Percentiles rank a stretch among this genome's conserved stretches.
Evolutionary conservation across 768 basidiomycete genomes (phyloP).

Genomic region (Fistulinella prunicolor): DNA sequence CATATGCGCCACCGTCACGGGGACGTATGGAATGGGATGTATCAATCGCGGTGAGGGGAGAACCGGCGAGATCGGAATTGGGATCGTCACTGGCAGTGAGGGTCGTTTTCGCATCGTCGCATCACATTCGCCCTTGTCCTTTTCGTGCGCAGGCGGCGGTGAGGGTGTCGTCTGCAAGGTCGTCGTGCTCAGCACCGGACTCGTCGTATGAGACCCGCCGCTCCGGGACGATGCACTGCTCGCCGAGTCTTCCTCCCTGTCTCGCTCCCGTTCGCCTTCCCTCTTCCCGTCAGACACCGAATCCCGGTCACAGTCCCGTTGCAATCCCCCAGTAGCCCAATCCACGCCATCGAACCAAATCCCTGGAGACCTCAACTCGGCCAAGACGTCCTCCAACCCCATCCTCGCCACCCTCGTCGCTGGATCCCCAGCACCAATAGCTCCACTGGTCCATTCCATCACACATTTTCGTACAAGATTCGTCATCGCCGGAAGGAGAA

Average conservation of each 20-base stretch:
- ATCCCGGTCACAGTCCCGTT: slow-evolving; percentile 38
- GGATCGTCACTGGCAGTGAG: slow-evolving; percentile 31
- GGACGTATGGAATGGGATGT: slow-evolving; percentile 68
- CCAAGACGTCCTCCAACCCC: slow-evolving; percentile 58
- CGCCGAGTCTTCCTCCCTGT: slow-evolving; percentile 47
- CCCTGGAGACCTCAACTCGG: slow-evolving; percentile 50
- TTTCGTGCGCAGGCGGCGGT: slow-evolving; percentile 52
- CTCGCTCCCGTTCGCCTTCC: slow-evolving; percentile 34
- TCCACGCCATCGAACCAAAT: slow-evolving; percentile 75
- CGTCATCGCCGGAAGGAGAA: slow-evolving; percentile 62
- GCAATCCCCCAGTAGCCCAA: slow-evolving; percentile 41
- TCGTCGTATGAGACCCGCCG: slow-evolving; percentile 58
- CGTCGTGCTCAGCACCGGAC: slow-evolving; percentile 70
- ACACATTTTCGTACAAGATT: slow-evolving; percentile 67
- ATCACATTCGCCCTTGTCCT: slow-evolving; percentile 31
- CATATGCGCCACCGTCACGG: slow-evolving; percentile 51
- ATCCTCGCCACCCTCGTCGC: slow-evolving; percentile 53
- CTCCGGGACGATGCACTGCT: slow-evolving; percentile 47
- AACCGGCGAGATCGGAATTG: slow-evolving; percentile 53
- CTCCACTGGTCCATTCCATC: slow-evolving; percentile 55
- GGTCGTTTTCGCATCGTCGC: slow-evolving; percentile 14
- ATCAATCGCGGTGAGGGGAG: slow-evolving; percentile 59
- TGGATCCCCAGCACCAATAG: slow-evolving; percentile 44
- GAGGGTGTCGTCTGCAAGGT: slow-evolving; percentile 79
- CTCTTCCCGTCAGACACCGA: slow-evolving; percentile 29